These are phyloP conservation scores for Cadophora sp. DNA, from an alignment of 2,329 filamentous ascomycete species.

Conservation along the genomic window DNA sequence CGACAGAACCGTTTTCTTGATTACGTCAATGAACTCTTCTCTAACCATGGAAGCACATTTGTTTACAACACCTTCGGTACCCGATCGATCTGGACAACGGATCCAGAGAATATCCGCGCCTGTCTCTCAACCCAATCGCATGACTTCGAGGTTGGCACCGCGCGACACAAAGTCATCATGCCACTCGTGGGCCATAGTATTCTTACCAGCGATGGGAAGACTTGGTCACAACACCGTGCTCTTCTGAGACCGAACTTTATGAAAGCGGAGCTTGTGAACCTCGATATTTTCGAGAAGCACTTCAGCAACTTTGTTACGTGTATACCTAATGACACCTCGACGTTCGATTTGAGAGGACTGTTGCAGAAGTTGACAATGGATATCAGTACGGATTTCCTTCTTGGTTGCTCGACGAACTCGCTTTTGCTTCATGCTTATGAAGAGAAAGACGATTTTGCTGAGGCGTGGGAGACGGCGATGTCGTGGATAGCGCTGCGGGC, in stretches of 20 bases:
- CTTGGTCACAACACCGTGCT: not conserved
- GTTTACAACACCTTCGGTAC: not conserved
- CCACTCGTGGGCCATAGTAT: not conserved
- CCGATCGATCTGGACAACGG: not conserved
- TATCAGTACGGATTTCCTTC: too few species aligned
- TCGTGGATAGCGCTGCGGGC: too few species aligned
- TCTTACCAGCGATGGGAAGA: not conserved
- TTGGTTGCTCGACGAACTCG: too few species aligned
- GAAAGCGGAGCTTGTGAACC: not conserved
- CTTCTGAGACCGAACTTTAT: not conserved
- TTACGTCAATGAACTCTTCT: not conserved
- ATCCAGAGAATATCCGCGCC: not conserved
- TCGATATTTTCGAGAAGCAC: constrained; percentile 2
- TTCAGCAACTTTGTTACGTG: not conserved
- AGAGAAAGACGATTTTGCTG: too few species aligned
- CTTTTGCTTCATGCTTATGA: too few species aligned
- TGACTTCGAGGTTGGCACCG: not conserved
- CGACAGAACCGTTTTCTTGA: not conserved
- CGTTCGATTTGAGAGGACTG: too few species aligned
- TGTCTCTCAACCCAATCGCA: not conserved
- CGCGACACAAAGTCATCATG: not conserved
- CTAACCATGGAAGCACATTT: not conserved
- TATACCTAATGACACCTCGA: not conserved
- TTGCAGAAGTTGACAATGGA: too few species aligned
- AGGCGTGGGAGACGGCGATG: too few species aligned